These are phyloP conservation scores for Saprolegnia parasitica DNA, from an alignment of 352 stramenopile genomes.

Conservation along the genomic window DNA sequence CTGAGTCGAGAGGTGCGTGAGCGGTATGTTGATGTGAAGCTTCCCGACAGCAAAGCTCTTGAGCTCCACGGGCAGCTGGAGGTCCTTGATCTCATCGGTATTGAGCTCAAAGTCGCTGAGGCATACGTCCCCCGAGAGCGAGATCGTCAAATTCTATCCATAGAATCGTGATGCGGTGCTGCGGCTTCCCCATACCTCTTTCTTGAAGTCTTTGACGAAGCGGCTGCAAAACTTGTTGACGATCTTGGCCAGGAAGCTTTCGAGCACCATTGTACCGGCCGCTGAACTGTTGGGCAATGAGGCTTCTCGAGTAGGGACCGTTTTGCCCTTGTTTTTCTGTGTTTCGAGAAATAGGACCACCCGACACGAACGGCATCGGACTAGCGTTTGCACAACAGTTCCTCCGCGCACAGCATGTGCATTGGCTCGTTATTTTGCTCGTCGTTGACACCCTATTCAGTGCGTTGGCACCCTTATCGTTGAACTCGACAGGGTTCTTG, in stretches of 20 bases:
- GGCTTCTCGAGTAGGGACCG: not conserved
- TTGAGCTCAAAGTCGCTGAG: slow-evolving; percentile 24
- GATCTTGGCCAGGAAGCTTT: slow-evolving; percentile 13
- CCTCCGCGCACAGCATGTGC: too few species aligned
- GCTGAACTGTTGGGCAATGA: not conserved
- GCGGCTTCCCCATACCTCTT: not conserved
- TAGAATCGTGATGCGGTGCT: not conserved
- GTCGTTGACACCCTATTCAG: too few species aligned
- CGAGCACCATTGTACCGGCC: slow-evolving; percentile 18
- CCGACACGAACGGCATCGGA: too few species aligned
- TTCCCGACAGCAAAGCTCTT: slow-evolving; percentile 28
- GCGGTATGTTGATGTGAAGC: slow-evolving; percentile 6
- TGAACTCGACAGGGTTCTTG: too few species aligned
- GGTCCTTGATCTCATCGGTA: slow-evolving; percentile 23
- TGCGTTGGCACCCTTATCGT: too few species aligned
- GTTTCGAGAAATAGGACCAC: not conserved
- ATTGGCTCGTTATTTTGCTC: too few species aligned
- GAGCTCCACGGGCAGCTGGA: slow-evolving; percentile 27
- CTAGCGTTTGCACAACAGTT: too few species aligned
- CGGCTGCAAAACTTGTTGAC: slow-evolving; percentile 25
- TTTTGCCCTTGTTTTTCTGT: slow-evolving; percentile 4
- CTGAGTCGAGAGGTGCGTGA: slow-evolving; percentile 21
- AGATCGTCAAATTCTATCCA: slow-evolving; percentile 24
- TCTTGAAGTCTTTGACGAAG: slow-evolving; percentile 28
- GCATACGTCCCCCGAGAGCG: slow-evolving; percentile 18